Base-by-base conservation (phyloP, 495 filamentous ascomycete species). In the Penicillium mononematosum region DNA sequence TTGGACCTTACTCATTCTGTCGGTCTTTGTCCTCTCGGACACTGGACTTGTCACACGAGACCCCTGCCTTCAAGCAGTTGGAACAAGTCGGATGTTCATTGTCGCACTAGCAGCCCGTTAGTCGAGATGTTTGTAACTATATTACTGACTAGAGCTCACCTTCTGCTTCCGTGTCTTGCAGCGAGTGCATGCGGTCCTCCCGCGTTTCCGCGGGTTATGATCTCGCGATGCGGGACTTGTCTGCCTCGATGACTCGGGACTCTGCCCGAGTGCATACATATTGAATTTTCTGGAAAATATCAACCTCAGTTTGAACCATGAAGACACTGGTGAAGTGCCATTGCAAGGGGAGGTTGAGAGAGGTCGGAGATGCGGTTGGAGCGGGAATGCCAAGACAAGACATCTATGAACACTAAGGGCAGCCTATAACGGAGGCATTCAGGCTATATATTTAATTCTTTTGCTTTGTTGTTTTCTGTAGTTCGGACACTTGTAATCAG, bases 151-250 rank as follows among this genome's bases (percentile, higher is more conserved):
- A 44, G 16, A 17, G 48, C 64, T 64, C 44, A 72, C 73, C 67
- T 70, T 80, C 59, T 83, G 80, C 57, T 83, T 83, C 54, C 78
- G 63, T 10, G 64, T 75, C 62, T 81, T 78, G 67, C 79, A 83
- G 46, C 79, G 71, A 50, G 78, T 76, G 56, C 80, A 83, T 11
- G 76, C 77, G 9, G 78, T 83, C 46, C 80, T 68, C 7, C 74
- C 76, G 31, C 79, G 73, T 66, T 82, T 82, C 24, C 78, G 73
- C 19, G 79, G 76, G 44, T 78, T 78, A 50, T 75, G 60, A 41
- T 74, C 72, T 50, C 59, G 63, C 3, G 66, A 68, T 19, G 48
- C 47, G 9, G 65, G 60, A 56, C 60, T 68, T 9, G 60, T 53
- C 48, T 66, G 60, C 42, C 66, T 55, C 20, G 63, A 66, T 17